These are phyloP conservation scores for Candida ulmi DNA, from an alignment of 805 yeast genomes.

Conservation along the genomic window DNA sequence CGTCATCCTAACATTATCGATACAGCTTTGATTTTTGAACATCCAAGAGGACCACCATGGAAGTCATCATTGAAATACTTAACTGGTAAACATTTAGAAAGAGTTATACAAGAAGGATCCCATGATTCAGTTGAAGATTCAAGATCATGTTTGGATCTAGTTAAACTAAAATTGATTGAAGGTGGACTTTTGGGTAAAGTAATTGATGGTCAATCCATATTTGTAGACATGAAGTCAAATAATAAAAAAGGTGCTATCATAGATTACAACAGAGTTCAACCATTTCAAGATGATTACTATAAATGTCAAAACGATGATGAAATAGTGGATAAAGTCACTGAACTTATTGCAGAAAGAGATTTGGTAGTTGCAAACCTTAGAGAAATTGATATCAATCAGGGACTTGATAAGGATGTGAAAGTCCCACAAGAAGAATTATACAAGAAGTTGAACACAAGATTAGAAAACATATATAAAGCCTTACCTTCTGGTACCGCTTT, in stretches of 20 bases:
- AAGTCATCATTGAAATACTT: constrained; percentile 75
- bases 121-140: constrained; percentile 91
- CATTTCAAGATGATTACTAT: constrained; percentile 23
- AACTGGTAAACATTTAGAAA: constrained; percentile 47
- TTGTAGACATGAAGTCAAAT: constrained; percentile 29
- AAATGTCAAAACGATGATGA: constrained; percentile 58
- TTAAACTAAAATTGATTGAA: constrained; percentile 59
- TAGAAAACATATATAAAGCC: constrained; percentile 42
- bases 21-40: constrained; percentile 73
- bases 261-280: constrained; percentile 26
- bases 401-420: too few species aligned
- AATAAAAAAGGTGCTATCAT: constrained; percentile 27
- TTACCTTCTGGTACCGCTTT: constrained; percentile 58
- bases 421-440: background rate
- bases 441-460: constrained; percentile 34
- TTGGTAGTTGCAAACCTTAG: constrained; percentile 51
- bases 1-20: constrained; percentile 75
- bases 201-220: constrained; percentile 36
- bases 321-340: constrained; percentile 35
- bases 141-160: constrained; percentile 68
- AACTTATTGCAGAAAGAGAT: constrained; percentile 19
- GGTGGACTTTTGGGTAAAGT: constrained; percentile 63
- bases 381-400: constrained; percentile 34
- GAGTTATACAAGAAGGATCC: constrained; percentile 62
- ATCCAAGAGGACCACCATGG: constrained; percentile 75